These are phyloP conservation scores for Medicago truncatula DNA, from an alignment of 306 rosid genomes.

Conservation along the genomic window MtrunA17r5.0-ANR NC_053045.1:178001-178500, in stretches of 20 bases:
- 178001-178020: too few species aligned
- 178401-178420: conserved; percentile 93
- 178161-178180: conserved; percentile 33
- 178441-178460: conserved; percentile 91
- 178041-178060: too few species aligned
- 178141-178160: conserved; percentile 90
- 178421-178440: conserved; percentile 90
- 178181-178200: conserved; percentile 16
- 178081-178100: too few species aligned
- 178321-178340: conserved; percentile 75
- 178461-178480: conserved; percentile 78
- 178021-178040: too few species aligned
- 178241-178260: conserved; percentile 52
- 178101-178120: too few species aligned
- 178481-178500: conserved; percentile 16
- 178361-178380: conserved; percentile 95
- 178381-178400: conserved; percentile 96
- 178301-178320: conserved; percentile 88
- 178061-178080: too few species aligned
- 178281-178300: conserved; percentile 94
- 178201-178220: conserved; percentile 8
- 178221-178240: conserved; percentile 25
- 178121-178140: too few species aligned
- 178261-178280: conserved; percentile 95
- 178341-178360: conserved; percentile 97